phyloP scores from a whole-genome alignment of 306 rosid genomes.

The Cicer judaicum region DNA sequence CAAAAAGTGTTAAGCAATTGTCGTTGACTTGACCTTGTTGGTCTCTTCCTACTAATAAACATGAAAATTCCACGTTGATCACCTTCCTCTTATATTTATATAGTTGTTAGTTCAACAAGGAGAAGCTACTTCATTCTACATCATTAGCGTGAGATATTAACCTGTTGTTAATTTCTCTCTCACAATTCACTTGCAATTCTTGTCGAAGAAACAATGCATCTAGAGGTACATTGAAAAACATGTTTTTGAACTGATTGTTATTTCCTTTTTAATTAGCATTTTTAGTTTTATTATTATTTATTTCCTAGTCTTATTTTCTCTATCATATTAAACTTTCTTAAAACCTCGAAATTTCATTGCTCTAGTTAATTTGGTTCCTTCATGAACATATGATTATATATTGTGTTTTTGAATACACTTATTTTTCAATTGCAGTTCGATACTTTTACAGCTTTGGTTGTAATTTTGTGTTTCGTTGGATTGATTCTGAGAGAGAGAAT shows the following conservation, averaged over 20 bases:
- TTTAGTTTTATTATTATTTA: conserved; percentile 40
- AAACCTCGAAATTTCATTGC: conserved; percentile 30
- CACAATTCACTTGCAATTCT: conserved; percentile 26
- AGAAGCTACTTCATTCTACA: conserved; percentile 29
- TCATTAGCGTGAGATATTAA: conserved; percentile 37
- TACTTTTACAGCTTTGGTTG: conserved; percentile 44
- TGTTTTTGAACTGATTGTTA: not conserved
- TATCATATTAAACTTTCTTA: not conserved
- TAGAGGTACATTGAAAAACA: conserved; percentile 46
- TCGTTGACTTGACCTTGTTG: conserved; percentile 1
- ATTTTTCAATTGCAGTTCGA: conserved; percentile 45
- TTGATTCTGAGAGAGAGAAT: conserved; percentile 43
- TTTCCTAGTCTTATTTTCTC: conserved; percentile 38
- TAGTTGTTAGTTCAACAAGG: conserved; percentile 19
- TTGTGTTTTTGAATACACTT: not conserved
- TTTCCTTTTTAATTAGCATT: conserved; percentile 3
- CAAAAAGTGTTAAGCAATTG: too few species aligned
- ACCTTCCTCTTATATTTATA: conserved; percentile 31
- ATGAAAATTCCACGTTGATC: conserved; percentile 7
- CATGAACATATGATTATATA: not conserved
- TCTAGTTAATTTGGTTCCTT: conserved; percentile 19
- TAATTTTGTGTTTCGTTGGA: conserved; percentile 41
- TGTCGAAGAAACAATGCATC: conserved; percentile 43
- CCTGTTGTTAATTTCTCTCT: conserved; percentile 25
- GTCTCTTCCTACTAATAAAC: conserved; percentile 36